Evolutionary conservation across 495 filamentous ascomycete genomes (phyloP), one percentile per base, ranked within the genome.

Genomic region (Halenospora varia): DNA sequence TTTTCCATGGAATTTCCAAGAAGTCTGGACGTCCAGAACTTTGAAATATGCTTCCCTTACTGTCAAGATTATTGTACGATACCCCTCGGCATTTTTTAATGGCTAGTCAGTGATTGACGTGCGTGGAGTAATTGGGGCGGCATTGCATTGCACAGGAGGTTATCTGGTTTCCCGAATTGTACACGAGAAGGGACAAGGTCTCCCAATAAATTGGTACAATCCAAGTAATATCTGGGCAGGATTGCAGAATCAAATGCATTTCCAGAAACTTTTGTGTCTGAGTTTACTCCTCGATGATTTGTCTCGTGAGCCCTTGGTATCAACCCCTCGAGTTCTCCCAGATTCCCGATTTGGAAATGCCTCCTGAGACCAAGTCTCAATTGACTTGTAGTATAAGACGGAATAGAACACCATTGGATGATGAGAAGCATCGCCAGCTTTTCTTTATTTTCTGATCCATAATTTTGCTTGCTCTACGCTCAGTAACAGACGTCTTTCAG

Each of bases 31-130:
- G 23, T 25, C 26, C 11, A 2, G 29, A 18, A 40, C 46, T 41
- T 25, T 53, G 24, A 18, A 55, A 17, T 45, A 45, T 8, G 13
- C 8, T 52, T 64, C 48, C 53, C 41, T 59, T 56, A 45, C 47
- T 49, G 45, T 52, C 35, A 41, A 55, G 26, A 42, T 51, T 35
- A 49, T 57, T 59, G 62, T 58, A 58, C 62, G 62, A 64, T 64
- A 64, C 62, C 62, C 62, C 35, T 29, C 22, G 50, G 61, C 57
- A 60, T 60, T 63, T 58, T 51, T 3, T 42, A 13, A 41, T 56
- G 10, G 22, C 17, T 26, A 22, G 13, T 51, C 49, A 48, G 22
- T 19, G 29, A 41, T 56, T 51, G 35, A 56, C 56, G 47, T 24
- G 41, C 23, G 41, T 46, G 60, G 60, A 59, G 51, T 59, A 29